Base-by-base conservation (phyloP, 1,139 yeast species). In the Insectozyma bohioensis region DNA sequence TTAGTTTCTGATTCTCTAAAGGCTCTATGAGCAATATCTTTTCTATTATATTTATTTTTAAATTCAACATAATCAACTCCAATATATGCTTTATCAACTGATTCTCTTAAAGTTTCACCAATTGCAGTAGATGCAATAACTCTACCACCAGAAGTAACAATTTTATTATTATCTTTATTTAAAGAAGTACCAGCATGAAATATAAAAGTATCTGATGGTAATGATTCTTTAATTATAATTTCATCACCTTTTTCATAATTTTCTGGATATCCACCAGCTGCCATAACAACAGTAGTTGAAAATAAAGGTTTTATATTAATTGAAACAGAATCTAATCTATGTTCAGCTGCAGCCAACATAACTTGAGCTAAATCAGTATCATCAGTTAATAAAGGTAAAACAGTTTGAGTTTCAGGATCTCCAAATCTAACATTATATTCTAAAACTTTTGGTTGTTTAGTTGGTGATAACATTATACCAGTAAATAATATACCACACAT, bases 341-440 rank as follows among this genome's bases (percentile, higher is more conserved):
- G 95, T 58, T 92, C 96, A 33, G 95, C 95, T 48, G 95, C 85
- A 31, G 97, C 98, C 41, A 90, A 66, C 76, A 94, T 78, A 28
- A 92, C 81, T 58, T 88, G 87, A 26, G 96, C 95, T 52, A 94
- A 73, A 62, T 94, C 98, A 14, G 95, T 83, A 40, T 85, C 90
- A 24, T 80, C 78, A 12, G 81, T 62, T 45, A 94, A 70, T 52
- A 94, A 72, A 11, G 97, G 97, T 53, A 94, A 71, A 20, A 92
- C 95, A 4, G 97, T 85, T 67, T 94, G 98, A 25, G 97, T 92
- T 66, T 94, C 99, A 46, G 99, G 99, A 60, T 94, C 99, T 42
- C 99, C 99, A 49, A 94, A 94, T 63, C 99, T 80, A 34, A 92
- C 97, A 49, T 94, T 94, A 65, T 94, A 94, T 63, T 94, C 99